Evolutionary conservation across 139 green algal genomes (phyloP), one percentile per base, ranked within the genome.

Genomic region (Auxenochlorella protothecoides): DNA sequence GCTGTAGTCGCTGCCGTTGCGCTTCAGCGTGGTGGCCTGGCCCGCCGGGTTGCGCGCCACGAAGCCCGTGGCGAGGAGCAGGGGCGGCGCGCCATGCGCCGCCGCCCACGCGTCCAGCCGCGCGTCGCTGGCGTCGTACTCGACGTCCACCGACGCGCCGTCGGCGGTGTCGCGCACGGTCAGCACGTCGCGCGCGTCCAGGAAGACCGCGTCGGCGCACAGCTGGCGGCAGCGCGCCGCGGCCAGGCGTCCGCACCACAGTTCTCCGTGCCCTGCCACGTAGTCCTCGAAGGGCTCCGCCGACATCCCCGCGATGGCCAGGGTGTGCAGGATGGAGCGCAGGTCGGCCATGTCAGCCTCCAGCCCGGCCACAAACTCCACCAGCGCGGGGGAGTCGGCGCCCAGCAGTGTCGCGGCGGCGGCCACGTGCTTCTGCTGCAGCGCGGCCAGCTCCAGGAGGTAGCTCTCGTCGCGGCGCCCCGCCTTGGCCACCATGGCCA

Each of bases 231-330:
- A 87, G 15, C 72, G 76, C 2, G 88, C 82, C 0, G 89, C 76
- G 16, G 92, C 85, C 54, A 99, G 83, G 70, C 84, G 85, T n/a
- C 90, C 93, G 57, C 81, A 92, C 94, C 94, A 99, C n/a, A 99
- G 84, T 83, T 99, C 94, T 27, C 94, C 94, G 71, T 99, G 94
- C 12, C 94, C 94, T 27, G 98, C 92, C 54, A 99, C 91, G 79
- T 92, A 97, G 79, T 99, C 94, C 4, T 85, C 85, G 83, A 98
- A 97, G 0, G 88, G 82, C 3, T 97, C 88, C 3, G 91, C 96
- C 56, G 87, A 84, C 73, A 92, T 90, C 27, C 92, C 92, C 51
- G 91, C 91, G 51, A 96, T 96, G 75, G 81, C 88, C 53, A 87
- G 87, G 55, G 94, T 94, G 27, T 92, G 85, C 59, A 98, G 85